Base-by-base conservation (phyloP, 768 basidiomycete species). In the Tulasnella calospora region DNA sequence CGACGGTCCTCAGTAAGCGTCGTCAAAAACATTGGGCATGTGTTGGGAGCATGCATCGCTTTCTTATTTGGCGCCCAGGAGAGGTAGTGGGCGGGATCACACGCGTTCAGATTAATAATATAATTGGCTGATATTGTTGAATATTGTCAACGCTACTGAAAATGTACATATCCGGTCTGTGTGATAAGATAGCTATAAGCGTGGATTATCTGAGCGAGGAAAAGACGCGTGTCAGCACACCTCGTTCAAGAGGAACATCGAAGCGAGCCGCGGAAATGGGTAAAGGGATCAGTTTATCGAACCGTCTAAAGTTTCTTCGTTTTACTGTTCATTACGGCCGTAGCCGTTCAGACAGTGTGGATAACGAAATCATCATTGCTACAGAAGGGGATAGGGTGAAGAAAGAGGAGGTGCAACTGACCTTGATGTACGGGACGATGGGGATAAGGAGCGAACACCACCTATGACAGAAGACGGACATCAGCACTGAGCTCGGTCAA, bases 1-100 rank as follows among this genome's bases (percentile, higher is more conserved):
- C 81, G 92, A 92, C 71, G 94, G 94, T 7, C 94, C 94, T 61
- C 92, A 87, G 79, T 79, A 80, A 70, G 19, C 57, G 57, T 61
- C 57, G 10, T 61, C 57, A 27, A n/a, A 61, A 61, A 61, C 46
- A 19, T 47, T 17, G 46, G 46, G 46, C 21, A 47, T 27, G 57
- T 1, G 57, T n/a, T 30, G 2, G 57, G 57, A 61, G 57, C n/a
- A n/a, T 27, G 23, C 57, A n/a, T 2, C 7, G 30, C n/a, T 13
- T 15, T 61, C 51, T 61, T 23, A 61, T 61, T 47, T 21, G 8
- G 21, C 12, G 17, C 21, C 46, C 46, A 19, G 46, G 46, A 47
- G 21, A 13, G 46, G 17, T 10, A 7, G 17, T 47, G 46, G 17
- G 46, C 3, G 19, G 46, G 46, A 40, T 40, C 46, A 47, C 46